phyloP scores from a whole-genome alignment of 495 filamentous ascomycete genomes.

The Tuber brumale region DNA sequence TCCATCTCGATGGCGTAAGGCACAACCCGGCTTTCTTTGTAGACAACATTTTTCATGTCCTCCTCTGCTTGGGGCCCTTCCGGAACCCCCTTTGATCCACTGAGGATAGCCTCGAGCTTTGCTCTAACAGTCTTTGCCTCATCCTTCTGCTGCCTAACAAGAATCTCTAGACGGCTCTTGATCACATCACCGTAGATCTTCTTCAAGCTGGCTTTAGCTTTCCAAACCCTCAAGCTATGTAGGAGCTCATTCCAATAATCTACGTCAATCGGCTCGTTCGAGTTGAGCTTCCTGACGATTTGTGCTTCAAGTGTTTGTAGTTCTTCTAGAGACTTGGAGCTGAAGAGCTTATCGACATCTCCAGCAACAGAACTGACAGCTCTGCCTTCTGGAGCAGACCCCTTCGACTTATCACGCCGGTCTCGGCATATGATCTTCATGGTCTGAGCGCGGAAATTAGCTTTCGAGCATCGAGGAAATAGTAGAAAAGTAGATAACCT shows the following conservation, averaged over 20 bases:
- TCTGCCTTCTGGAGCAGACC: conserved; percentile 56
- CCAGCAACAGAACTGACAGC: conserved; percentile 72
- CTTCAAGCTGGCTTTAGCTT: conserved; percentile 79
- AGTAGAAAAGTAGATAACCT: conserved; percentile 24
- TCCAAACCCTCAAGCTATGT: conserved; percentile 76
- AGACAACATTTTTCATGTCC: conserved; percentile 17
- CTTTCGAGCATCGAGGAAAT: conserved; percentile 5
- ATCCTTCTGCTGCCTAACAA: conserved; percentile 62
- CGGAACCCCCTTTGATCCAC: conserved; percentile 35
- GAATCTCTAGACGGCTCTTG: conserved; percentile 60
- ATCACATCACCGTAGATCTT: conserved; percentile 73
- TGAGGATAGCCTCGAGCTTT: conserved; percentile 51
- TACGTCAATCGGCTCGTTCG: conserved; percentile 85
- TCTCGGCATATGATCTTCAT: conserved; percentile 80
- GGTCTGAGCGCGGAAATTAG: conserved; percentile 50
- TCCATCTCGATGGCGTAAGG: conserved; percentile 50
- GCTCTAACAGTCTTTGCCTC: conserved; percentile 58
- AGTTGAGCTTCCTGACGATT: conserved; percentile 73
- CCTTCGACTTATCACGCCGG: conserved; percentile 58
- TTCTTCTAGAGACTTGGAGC: conserved; percentile 80
- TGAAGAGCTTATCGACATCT: conserved; percentile 80
- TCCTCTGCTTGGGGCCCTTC: conserved; percentile 32
- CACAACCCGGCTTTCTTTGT: conserved; percentile 32
- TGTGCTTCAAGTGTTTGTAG: conserved; percentile 76
- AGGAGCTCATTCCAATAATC: conserved; percentile 97